A percentile compares a stretch with the other conserved stretches of the same genome.
Evolutionary conservation across 2,329 filamentous ascomycete genomes (phyloP).

Genomic region (Fusarium lateritium): DNA sequence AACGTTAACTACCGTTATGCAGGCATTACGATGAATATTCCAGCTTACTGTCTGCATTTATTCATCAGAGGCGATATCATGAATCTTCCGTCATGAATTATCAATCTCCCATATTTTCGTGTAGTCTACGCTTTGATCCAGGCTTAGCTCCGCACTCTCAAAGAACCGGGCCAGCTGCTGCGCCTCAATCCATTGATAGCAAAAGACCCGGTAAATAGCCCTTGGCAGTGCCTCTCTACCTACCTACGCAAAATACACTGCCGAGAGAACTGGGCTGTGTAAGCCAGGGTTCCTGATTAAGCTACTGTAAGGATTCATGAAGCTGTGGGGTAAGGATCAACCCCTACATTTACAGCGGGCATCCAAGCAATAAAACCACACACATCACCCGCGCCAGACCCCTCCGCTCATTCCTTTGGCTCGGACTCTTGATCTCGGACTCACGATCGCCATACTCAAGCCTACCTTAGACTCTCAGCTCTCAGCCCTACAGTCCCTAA

Average conservation of each 20-base stretch:
- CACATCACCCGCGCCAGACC: not conserved
- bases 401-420: conserved; percentile 28
- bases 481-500: not conserved
- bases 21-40: not conserved
- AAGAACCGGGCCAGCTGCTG: conserved; percentile 3
- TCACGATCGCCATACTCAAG: not conserved
- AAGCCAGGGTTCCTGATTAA: not conserved
- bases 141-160: conserved; percentile 2
- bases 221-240: not conserved
- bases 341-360: conserved; percentile 18
- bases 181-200: conserved; percentile 1
- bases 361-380: conserved; percentile 35
- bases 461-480: too few species aligned
- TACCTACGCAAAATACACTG: not conserved
- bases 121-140: not conserved
- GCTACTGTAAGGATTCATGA: conserved; percentile 4
- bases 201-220: too few species aligned
- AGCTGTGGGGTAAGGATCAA: not conserved
- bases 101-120: not conserved
- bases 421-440: conserved; percentile 37
- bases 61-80: not conserved
- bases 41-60: not conserved
- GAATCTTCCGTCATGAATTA: not conserved
- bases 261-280: conserved; percentile 8
- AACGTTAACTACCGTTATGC: too few species aligned